Conservation (phyloP, 75 land plant genomes). For the Cupressus sempervirens region DNA sequence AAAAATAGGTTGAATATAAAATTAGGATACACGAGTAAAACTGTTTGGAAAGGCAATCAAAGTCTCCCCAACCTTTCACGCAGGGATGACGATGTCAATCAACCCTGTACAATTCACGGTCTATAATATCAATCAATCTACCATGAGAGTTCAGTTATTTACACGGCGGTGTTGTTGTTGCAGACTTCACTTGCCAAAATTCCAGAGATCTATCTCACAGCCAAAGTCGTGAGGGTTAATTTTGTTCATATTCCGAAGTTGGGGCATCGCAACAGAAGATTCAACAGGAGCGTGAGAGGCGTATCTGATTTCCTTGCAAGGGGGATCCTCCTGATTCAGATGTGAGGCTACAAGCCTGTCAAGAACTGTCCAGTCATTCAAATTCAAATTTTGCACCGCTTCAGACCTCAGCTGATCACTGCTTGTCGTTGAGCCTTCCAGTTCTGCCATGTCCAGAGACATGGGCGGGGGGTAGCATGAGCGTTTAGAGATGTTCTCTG, state of each 20-base stretch:
- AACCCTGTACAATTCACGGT: neutral
- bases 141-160: neutral
- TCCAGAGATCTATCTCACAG: constrained; percentile 11
- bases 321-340: constrained; percentile 36
- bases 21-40: neutral
- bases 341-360: constrained; percentile 59
- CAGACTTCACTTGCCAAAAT: constrained; percentile 1
- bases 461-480: neutral
- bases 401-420: neutral
- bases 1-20: neutral
- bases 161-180: neutral
- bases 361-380: constrained; percentile 43
- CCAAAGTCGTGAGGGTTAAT: constrained; percentile 7
- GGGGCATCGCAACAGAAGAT: neutral
- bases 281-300: neutral
- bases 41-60: neutral
- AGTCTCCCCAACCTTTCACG: neutral
- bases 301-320: neutral
- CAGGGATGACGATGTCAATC: neutral
- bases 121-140: neutral
- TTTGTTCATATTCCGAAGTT: constrained; percentile 1
- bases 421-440: neutral
- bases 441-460: constrained; percentile 8
- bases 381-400: neutral
- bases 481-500: neutral